These are phyloP conservation scores for Holtermanniella nyarrowii DNA, from an alignment of 768 basidiomycete species.

Conservation along the genomic window DNA sequence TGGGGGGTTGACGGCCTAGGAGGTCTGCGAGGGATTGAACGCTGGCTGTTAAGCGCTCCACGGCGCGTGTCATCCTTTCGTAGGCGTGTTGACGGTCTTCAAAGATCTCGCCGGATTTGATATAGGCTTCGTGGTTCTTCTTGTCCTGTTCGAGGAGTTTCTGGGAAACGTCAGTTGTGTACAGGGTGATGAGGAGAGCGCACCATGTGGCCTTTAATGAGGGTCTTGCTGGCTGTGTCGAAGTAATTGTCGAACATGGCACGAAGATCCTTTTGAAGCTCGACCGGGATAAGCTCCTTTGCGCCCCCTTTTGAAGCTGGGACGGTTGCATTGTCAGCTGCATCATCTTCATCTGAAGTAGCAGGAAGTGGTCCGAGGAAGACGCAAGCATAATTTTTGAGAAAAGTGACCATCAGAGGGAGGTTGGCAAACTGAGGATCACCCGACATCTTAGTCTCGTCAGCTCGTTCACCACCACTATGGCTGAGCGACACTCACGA, in stretches of 20 bases:
- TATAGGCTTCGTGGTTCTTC: slow-evolving; percentile 96
- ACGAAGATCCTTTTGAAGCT: slow-evolving; percentile 77
- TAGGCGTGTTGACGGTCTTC: slow-evolving; percentile 98
- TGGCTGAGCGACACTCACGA: slow-evolving; percentile 50
- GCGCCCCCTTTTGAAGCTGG: slow-evolving; percentile 27
- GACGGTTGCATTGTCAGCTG: neutral
- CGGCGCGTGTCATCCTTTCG: slow-evolving; percentile 94
- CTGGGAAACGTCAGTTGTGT: slow-evolving; percentile 43
- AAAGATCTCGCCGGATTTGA: slow-evolving; percentile 97
- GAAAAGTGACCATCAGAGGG: slow-evolving; percentile 79
- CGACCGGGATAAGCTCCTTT: slow-evolving; percentile 71
- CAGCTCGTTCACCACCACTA: slow-evolving; percentile 4
- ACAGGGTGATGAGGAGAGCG: neutral
- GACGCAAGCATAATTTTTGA: slow-evolving; percentile 81
- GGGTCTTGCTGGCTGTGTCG: slow-evolving; percentile 79
- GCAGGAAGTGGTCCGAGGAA: slow-evolving; percentile 56
- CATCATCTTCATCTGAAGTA: neutral
- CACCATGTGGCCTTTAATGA: slow-evolving; percentile 83
- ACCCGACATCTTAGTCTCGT: slow-evolving; percentile 57
- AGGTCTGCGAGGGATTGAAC: slow-evolving; percentile 89
- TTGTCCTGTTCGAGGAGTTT: slow-evolving; percentile 93
- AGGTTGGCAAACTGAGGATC: slow-evolving; percentile 78
- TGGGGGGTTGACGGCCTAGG: slow-evolving; percentile 69
- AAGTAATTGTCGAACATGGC: slow-evolving; percentile 91
- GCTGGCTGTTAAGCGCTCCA: slow-evolving; percentile 79